Evolutionary conservation across 805 yeast genomes (phyloP), one percentile per base, ranked within the genome.

Genomic region (Hanseniaspora valbyensis): DNA sequence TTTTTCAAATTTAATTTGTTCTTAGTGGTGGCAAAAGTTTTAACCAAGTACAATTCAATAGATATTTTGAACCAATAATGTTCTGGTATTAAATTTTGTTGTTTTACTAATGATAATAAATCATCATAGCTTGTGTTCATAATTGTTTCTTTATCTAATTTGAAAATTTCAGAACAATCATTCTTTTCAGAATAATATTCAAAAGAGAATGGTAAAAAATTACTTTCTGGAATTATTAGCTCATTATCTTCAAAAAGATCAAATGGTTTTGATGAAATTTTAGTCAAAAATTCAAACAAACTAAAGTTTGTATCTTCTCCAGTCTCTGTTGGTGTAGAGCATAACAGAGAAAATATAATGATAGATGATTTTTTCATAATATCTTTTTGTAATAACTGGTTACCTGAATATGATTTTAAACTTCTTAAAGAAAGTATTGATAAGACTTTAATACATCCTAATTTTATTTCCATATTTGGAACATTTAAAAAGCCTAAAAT

Each of bases 21-120:
- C 21, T 40, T 24, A 10, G 16, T n/a, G 3, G 37, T 21, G 21
- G 48, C 42, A 39, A 50, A 50, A 14, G 44, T 14, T 63, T 86
- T 87, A 0, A 88, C 85, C 28, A 76, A 69, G 5, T 79, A 66
- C 0, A 82, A 81, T 40, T 73, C 74, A 34, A 81, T 63, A 1
- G 80, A 74, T 57, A 81, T 85, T 32, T 76, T 79, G 52, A 72
- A 71, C 78, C 84, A 78, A 33, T 66, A 69, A n/a, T 78, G 78
- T 30, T 71, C 60, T 2, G 95, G 94, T 10, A 64, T 64, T 33
- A 30, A 13, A 79, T 81, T 39, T 77, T 77, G n/a, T 72, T 58
- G 24, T 2, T 56, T 49, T 51, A 82, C 75, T 28, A 72, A 69
- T 25, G 72, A 70, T 33, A 83, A 62, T 2, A 81, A 81, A 4